Conservation (phyloP, 139 green algal genomes). For the Chloropicon primus region DNA sequence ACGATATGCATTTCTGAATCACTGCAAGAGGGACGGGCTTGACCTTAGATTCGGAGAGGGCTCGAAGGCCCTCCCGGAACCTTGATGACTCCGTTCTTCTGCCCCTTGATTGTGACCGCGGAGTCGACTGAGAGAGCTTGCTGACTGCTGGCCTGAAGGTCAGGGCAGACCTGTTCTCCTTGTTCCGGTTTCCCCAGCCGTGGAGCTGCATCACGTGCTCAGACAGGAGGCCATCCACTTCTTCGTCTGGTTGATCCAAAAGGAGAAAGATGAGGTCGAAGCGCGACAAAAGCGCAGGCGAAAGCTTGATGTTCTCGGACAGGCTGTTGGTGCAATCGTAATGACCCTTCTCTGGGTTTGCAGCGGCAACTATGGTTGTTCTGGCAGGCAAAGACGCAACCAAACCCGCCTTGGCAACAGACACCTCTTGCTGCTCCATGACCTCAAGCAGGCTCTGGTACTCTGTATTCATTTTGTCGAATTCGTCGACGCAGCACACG, state of each 20-base stretch:
- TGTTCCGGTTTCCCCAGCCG: constrained; percentile 25
- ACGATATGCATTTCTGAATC: constrained; percentile 81
- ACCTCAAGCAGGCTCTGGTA: constrained; percentile 69
- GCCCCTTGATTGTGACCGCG: no score
- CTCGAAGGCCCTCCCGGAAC: background rate
- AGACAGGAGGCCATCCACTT: constrained; percentile 55
- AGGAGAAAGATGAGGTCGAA: constrained; percentile 95
- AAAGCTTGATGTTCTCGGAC: constrained; percentile 72
- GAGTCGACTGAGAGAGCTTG: no score
- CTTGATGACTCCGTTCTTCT: background rate
- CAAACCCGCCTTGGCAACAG: constrained; percentile 81
- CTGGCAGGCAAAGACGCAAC: constrained; percentile 69
- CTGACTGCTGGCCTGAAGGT: background rate
- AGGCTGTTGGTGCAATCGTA: constrained; percentile 63
- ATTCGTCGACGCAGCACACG: constrained; percentile 85
- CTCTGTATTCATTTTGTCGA: constrained; percentile 74
- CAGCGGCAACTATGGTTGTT: constrained; percentile 77
- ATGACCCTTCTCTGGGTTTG: constrained; percentile 70
- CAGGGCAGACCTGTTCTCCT: background rate
- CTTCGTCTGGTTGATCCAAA: constrained; percentile 60
- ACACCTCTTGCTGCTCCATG: constrained; percentile 75
- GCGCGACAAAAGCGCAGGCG: constrained; percentile 53
- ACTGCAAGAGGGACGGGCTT: constrained; percentile 47
- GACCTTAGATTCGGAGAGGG: background rate
- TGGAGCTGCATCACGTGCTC: constrained; percentile 80